phyloP scores from a whole-genome alignment of 2,329 filamentous ascomycete species.

The Eurotiales sp. region DNA sequence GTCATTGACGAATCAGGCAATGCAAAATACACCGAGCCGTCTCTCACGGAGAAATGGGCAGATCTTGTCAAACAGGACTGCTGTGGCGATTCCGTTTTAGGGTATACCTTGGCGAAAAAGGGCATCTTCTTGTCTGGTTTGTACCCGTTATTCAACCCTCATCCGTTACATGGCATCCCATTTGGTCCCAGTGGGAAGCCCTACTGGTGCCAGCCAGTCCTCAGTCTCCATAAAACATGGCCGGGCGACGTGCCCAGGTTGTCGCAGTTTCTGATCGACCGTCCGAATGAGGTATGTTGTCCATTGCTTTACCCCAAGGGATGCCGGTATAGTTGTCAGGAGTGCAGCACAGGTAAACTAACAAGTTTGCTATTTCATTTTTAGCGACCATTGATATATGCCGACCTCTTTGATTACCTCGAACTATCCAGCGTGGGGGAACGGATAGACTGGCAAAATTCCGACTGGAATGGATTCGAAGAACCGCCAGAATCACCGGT shows the following conservation, averaged over 20 bases:
- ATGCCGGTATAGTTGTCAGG: no score
- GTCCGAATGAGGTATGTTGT: slow-evolving; percentile 22
- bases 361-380: background rate
- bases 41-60: slow-evolving; percentile 40
- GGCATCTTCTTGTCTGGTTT: slow-evolving; percentile 46
- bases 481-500: slow-evolving; percentile 24
- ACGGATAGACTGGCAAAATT: slow-evolving; percentile 33
- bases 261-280: slow-evolving; percentile 41
- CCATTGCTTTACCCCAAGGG: no score
- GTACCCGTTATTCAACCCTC: slow-evolving; percentile 49
- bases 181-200: slow-evolving; percentile 33
- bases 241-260: slow-evolving; percentile 48
- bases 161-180: slow-evolving; percentile 49
- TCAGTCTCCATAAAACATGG: slow-evolving; percentile 49
- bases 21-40: slow-evolving; percentile 39
- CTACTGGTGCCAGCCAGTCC: slow-evolving; percentile 52
- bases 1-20: slow-evolving; percentile 18
- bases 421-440: slow-evolving; percentile 19
- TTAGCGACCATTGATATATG: slow-evolving; percentile 22
- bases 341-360: background rate
- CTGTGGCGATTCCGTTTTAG: slow-evolving; percentile 52
- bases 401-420: slow-evolving; percentile 30
- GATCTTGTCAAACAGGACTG: slow-evolving; percentile 46
- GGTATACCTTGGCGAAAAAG: slow-evolving; percentile 45
- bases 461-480: slow-evolving; percentile 29